Percentiles rank a stretch among this genome's conserved stretches.
These are phyloP conservation scores for Aschersonia sp. DNA, from an alignment of 2,329 filamentous ascomycete species.

Conservation along the genomic window DNA sequence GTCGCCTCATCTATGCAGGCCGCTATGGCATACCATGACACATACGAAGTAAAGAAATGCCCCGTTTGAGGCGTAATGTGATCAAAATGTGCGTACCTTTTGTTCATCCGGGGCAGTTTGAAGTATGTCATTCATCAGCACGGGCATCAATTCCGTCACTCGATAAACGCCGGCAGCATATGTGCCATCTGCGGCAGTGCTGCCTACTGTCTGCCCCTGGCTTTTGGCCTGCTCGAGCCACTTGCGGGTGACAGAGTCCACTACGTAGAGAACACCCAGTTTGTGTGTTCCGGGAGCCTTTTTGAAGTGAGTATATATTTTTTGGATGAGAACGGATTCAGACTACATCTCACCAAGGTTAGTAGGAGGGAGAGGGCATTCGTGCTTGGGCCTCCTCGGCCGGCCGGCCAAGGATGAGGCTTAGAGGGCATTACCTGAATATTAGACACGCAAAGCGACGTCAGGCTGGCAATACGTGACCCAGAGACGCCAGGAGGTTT, in stretches of 20 bases:
- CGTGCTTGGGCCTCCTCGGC: conserved; percentile 1
- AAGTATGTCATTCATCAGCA: conserved; percentile 90
- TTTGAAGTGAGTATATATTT: conserved; percentile 94
- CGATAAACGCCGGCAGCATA: conserved; percentile 90
- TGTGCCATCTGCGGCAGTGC: conserved; percentile 74
- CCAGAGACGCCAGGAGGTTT: conserved; percentile 92
- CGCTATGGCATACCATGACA: background rate
- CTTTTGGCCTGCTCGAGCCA: conserved; percentile 94
- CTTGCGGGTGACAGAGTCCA: conserved; percentile 98
- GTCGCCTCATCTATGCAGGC: background rate
- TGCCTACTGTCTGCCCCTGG: conserved; percentile 68
- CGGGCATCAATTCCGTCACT: conserved; percentile 88
- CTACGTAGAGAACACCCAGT: conserved; percentile 96
- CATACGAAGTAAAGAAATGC: background rate
- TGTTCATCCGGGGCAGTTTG: conserved; percentile 80
- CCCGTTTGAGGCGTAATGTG: background rate
- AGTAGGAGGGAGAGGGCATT: conserved; percentile 4
- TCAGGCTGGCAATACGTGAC: conserved; percentile 79
- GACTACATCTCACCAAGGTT: conserved; percentile 40
- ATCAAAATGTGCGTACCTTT: conserved; percentile 61
- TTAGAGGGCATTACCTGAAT: conserved; percentile 55
- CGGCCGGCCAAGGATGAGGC: background rate
- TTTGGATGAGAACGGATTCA: conserved; percentile 88
- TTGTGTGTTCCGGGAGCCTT: conserved; percentile 92
- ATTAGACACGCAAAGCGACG: conserved; percentile 73